phyloP scores from a whole-genome alignment of 2,329 filamentous ascomycete genomes.

The Cladophialophora exuberans region DNA sequence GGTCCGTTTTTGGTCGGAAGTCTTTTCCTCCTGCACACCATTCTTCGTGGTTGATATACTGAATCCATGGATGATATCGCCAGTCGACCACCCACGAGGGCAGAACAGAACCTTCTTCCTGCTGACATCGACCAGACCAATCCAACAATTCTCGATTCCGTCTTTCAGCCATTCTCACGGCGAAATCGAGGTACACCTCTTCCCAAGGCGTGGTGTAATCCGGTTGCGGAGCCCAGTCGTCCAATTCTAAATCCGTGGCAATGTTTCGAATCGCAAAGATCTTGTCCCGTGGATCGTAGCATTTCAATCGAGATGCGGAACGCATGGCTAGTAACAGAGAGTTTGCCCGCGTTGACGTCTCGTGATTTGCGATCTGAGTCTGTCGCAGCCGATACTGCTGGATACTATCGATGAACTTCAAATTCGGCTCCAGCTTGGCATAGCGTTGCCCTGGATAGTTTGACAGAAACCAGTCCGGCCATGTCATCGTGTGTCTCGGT shows the following conservation, averaged over 20 bases:
- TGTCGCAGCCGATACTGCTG: slow-evolving; percentile 13
- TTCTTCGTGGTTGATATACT: slow-evolving; percentile 8
- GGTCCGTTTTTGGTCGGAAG: slow-evolving; percentile 13
- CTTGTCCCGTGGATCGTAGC: slow-evolving; percentile 23
- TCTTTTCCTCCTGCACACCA: slow-evolving; percentile 12
- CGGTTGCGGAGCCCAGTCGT: slow-evolving; percentile 18
- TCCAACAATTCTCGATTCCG: slow-evolving; percentile 4
- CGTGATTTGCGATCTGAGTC: slow-evolving; percentile 4
- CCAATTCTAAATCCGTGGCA: slow-evolving; percentile 11
- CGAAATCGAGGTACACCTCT: slow-evolving; percentile 19
- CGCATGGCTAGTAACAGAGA: slow-evolving; percentile 5
- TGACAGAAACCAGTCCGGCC: slow-evolving; percentile 22
- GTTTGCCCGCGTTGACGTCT: neutral
- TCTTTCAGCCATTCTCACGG: slow-evolving; percentile 12
- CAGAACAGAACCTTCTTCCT: slow-evolving; percentile 7
- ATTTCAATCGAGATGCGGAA: slow-evolving; percentile 13
- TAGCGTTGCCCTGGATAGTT: slow-evolving; percentile 2
- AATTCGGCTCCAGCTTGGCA: slow-evolving; percentile 13
- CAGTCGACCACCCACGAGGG: slow-evolving; percentile 21
- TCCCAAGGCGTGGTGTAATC: slow-evolving; percentile 20
- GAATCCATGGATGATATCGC: slow-evolving; percentile 10
- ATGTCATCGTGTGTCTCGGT: slow-evolving; percentile 14
- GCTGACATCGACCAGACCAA: slow-evolving; percentile 13
- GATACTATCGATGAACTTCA: slow-evolving; percentile 11
- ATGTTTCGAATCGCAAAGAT: slow-evolving; percentile 22